These are phyloP conservation scores for Ogataea chonburiensis DNA, from an alignment of 805 yeast genomes.

Conservation along the genomic window DNA sequence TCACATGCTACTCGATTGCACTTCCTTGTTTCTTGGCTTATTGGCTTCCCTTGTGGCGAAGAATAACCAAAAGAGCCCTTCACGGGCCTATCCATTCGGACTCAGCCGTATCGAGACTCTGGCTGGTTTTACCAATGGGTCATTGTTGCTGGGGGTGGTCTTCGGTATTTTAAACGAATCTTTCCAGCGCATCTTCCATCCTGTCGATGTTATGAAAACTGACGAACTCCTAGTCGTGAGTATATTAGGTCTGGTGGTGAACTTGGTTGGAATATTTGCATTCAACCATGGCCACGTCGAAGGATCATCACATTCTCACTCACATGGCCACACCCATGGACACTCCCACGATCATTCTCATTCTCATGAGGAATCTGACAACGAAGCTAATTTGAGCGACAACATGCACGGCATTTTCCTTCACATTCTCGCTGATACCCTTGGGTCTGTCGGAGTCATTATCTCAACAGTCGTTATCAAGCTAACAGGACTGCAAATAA, in stretches of 20 bases:
- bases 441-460: conserved; percentile 98
- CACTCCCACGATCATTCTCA: conserved; percentile 30
- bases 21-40: conserved; percentile 84
- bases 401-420: conserved; percentile 94
- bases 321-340: conserved; percentile 28
- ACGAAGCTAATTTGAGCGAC: conserved; percentile 42
- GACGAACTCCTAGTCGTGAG: conserved; percentile 85
- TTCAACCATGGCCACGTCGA: conserved; percentile 80
- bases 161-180: conserved; percentile 88
- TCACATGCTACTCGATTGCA: conserved; percentile 95
- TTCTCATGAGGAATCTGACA: conserved; percentile 8
- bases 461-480: conserved; percentile 78
- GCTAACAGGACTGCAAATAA: conserved; percentile 63
- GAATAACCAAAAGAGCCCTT: conserved; percentile 28
- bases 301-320: conserved; percentile 40
- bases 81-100: conserved; percentile 73
- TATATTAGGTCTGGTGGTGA: conserved; percentile 78
- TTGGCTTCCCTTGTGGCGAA: conserved; percentile 65
- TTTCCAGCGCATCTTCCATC: conserved; percentile 72
- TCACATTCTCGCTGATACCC: conserved; percentile 91
- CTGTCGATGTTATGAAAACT: conserved; percentile 75
- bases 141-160: conserved; percentile 82
- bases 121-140: conserved; percentile 95
- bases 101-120: conserved; percentile 80
- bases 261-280: conserved; percentile 89